Evolutionary conservation across 805 yeast genomes (phyloP).

Genomic region (Kuraishia ogatae): DNA sequence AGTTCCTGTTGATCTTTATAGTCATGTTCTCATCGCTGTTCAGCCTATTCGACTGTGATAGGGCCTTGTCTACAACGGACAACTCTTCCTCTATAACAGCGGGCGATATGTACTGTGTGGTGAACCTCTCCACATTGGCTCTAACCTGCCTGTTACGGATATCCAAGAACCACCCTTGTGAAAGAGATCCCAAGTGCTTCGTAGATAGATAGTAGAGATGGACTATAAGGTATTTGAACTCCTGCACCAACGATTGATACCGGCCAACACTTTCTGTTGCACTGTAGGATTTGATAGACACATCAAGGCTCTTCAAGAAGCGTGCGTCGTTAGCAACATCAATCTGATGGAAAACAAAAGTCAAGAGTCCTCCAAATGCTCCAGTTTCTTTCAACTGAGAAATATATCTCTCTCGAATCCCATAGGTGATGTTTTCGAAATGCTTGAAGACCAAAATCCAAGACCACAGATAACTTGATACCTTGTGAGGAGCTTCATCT

Average conservation of each 20-base stretch:
- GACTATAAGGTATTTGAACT: constrained; percentile 30
- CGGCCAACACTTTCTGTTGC: constrained; percentile 13
- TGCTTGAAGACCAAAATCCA: constrained; percentile 60
- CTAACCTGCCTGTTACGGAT: constrained; percentile 63
- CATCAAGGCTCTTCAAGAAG: constrained; percentile 10
- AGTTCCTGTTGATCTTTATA: constrained; percentile 50
- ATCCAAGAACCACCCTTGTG: constrained; percentile 62
- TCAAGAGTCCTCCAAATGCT: constrained; percentile 40
- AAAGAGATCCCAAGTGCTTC: constrained; percentile 43
- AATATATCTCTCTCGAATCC: constrained; percentile 52
- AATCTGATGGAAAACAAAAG: constrained; percentile 46
- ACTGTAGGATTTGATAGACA: background rate
- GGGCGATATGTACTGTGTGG: constrained; percentile 57
- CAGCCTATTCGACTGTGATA: constrained; percentile 18
- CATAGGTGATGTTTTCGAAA: constrained; percentile 57
- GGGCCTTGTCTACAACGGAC: constrained; percentile 34
- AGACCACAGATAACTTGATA: constrained; percentile 46
- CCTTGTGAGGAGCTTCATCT: constrained; percentile 24
- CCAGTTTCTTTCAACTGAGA: constrained; percentile 38
- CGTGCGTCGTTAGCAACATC: constrained; percentile 21
- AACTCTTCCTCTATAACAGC: constrained; percentile 50
- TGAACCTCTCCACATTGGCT: constrained; percentile 50
- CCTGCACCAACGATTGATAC: constrained; percentile 20
- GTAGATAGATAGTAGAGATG: constrained; percentile 45
- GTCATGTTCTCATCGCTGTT: constrained; percentile 36